Percentiles rank a stretch among this genome's conserved stretches.
Evolutionary conservation across 306 rosid genomes (phyloP).

Genomic region (Quillaja saponaria): DNA sequence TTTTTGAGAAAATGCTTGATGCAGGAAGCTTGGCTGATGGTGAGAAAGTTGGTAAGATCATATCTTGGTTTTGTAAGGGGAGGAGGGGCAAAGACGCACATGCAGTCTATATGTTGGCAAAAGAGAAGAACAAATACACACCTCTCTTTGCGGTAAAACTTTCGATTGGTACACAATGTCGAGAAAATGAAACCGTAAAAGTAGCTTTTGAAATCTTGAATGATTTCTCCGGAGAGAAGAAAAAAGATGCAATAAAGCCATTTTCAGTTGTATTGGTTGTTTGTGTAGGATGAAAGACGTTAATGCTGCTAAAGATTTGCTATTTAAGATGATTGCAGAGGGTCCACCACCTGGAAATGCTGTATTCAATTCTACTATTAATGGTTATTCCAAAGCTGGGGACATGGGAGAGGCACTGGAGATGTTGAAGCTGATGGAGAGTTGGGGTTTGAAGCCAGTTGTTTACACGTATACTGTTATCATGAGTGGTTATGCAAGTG

Average conservation of each 20-base stretch:
- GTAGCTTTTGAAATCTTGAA: constrained; percentile 57
- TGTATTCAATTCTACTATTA: constrained; percentile 66
- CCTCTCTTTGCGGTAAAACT: constrained; percentile 38
- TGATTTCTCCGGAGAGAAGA: constrained; percentile 46
- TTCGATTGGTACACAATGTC: constrained; percentile 50
- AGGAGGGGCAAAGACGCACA: constrained; percentile 51
- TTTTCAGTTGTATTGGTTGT: constrained; percentile 57
- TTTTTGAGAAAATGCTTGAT: constrained; percentile 64
- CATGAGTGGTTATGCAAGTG: constrained; percentile 67
- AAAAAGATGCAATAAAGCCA: constrained; percentile 56
- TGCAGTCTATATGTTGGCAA: constrained; percentile 50
- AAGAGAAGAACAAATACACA: constrained; percentile 41
- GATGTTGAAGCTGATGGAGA: constrained; percentile 61
- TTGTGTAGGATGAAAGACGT: constrained; percentile 66
- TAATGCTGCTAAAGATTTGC: constrained; percentile 56
- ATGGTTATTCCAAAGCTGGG: constrained; percentile 56
- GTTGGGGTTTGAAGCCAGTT: constrained; percentile 85
- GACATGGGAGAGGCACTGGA: constrained; percentile 62
- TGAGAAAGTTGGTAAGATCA: constrained; percentile 57
- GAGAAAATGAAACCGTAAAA: constrained; percentile 51
- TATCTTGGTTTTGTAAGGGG: constrained; percentile 74
- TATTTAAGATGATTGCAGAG: constrained; percentile 59
- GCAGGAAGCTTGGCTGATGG: constrained; percentile 46
- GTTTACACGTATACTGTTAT: constrained; percentile 68
- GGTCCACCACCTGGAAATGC: constrained; percentile 89